Evolutionary conservation across 768 basidiomycete species (phyloP).

Genomic region (Cubamyces lactineus): DNA sequence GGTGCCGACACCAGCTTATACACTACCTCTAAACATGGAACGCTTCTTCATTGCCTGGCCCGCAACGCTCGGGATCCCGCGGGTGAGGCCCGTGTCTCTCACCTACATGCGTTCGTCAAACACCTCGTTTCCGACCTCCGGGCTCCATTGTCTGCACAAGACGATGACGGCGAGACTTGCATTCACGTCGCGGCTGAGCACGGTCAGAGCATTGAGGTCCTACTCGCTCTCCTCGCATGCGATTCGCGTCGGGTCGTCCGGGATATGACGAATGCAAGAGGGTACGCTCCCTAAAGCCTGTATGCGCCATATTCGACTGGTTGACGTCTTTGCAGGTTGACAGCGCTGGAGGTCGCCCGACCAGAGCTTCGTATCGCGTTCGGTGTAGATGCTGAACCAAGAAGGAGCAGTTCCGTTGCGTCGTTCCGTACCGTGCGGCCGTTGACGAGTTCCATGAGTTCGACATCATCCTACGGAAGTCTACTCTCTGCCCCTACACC

Average conservation of each 20-base stretch:
- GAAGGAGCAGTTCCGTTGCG: slow-evolving; percentile 55
- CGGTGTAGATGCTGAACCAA: slow-evolving; percentile 48
- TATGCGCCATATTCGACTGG: background rate
- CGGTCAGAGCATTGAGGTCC: slow-evolving; percentile 64
- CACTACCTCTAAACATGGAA: slow-evolving; percentile 58
- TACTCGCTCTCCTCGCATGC: slow-evolving; percentile 66
- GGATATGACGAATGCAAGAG: slow-evolving; percentile 68
- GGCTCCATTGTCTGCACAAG: slow-evolving; percentile 67
- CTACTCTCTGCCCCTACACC: slow-evolving; percentile 4
- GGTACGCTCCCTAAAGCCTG: slow-evolving; percentile 47
- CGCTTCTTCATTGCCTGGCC: slow-evolving; percentile 71
- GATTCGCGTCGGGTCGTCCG: slow-evolving; percentile 59
- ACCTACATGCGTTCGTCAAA: slow-evolving; percentile 59
- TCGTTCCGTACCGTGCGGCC: slow-evolving; percentile 53
- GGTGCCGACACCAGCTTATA: slow-evolving; percentile 77
- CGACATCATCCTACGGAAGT: slow-evolving; percentile 22
- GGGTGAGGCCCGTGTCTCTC: slow-evolving; percentile 25
- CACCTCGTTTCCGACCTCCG: slow-evolving; percentile 73
- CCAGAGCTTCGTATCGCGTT: slow-evolving; percentile 69
- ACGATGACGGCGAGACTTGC: slow-evolving; percentile 74
- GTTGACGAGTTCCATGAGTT: slow-evolving; percentile 48
- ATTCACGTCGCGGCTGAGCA: slow-evolving; percentile 80
- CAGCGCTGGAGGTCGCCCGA: slow-evolving; percentile 67
- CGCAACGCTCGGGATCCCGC: slow-evolving; percentile 34
- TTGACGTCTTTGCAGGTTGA: slow-evolving; percentile 46